These are phyloP conservation scores for Fusarium avenaceum DNA, from an alignment of 2,329 filamentous ascomycete genomes.

Conservation along the genomic window DNA sequence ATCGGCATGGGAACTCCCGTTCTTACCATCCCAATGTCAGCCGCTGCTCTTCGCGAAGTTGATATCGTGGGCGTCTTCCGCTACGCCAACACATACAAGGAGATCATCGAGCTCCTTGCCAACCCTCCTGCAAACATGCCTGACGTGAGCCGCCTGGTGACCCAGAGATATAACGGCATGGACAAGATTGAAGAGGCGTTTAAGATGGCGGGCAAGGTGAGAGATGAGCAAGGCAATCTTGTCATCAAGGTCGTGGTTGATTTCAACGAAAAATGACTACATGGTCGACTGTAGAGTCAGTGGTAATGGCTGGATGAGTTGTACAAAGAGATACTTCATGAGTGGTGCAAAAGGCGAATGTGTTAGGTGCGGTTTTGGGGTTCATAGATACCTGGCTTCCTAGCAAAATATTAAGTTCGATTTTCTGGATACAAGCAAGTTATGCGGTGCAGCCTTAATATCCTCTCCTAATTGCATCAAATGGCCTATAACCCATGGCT, in stretches of 20 bases:
- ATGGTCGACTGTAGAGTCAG: constrained; percentile 32
- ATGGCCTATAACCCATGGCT: no score
- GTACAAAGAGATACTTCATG: constrained; percentile 22
- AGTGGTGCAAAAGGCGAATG: constrained; percentile 31
- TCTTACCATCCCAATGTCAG: constrained; percentile 77
- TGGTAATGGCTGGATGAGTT: constrained; percentile 7
- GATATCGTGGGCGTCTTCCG: constrained; percentile 79
- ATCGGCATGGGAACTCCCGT: constrained; percentile 81
- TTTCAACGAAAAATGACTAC: constrained; percentile 49
- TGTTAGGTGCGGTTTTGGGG: constrained; percentile 10
- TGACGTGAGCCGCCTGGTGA: constrained; percentile 76
- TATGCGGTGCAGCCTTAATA: not conserved
- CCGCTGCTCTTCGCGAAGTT: constrained; percentile 76
- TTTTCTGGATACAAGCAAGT: not conserved
- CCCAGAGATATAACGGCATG: constrained; percentile 76
- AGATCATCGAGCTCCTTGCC: constrained; percentile 65
- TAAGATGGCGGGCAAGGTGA: constrained; percentile 77
- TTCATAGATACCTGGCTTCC: not conserved
- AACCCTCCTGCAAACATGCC: constrained; percentile 67
- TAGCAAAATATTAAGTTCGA: constrained; percentile 10
- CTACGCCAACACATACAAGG: constrained; percentile 80
- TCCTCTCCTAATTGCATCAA: not conserved
- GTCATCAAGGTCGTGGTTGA: constrained; percentile 81
- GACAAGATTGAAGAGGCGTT: constrained; percentile 76
- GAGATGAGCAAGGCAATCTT: constrained; percentile 76